These are phyloP conservation scores for Platanthera guangdongensis DNA, from an alignment of 106 monocot genomes.

Conservation along the genomic window DNA sequence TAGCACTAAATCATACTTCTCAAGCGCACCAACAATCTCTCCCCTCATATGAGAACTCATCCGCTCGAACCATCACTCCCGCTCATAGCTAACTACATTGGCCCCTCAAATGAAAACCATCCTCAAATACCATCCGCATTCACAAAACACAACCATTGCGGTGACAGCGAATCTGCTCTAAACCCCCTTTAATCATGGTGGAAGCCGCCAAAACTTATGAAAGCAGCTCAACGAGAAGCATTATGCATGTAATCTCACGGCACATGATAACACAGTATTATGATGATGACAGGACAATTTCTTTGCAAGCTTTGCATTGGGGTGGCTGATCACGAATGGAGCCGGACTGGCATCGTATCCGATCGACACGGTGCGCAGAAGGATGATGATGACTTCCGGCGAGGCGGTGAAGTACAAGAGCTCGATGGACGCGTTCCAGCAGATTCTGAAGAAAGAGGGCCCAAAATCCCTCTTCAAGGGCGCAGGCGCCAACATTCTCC, in stretches of 20 bases:
- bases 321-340: conserved; percentile 48
- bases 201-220: neutral
- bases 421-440: conserved; percentile 38
- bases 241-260: too few relatives aligned
- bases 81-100: too few relatives aligned
- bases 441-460: conserved; percentile 53
- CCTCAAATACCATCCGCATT: neutral
- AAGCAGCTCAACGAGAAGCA: too few relatives aligned
- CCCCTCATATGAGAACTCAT: too few relatives aligned
- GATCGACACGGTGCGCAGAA: conserved; percentile 46
- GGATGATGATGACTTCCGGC: conserved; percentile 61
- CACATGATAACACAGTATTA: neutral
- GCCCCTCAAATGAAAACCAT: too few relatives aligned
- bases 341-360: conserved; percentile 52
- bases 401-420: conserved; percentile 57
- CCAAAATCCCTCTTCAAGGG: conserved; percentile 58
- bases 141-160: neutral
- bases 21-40: too few relatives aligned
- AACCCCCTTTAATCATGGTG: too few relatives aligned
- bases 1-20: too few relatives aligned
- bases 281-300: conserved; percentile 33
- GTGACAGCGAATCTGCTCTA: too few relatives aligned
- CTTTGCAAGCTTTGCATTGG: conserved; percentile 51
- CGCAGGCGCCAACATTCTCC: conserved; percentile 54
- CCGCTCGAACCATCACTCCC: too few relatives aligned